Base-by-base conservation (phyloP, 2,329 filamentous ascomycete genomes). In the Neoarthrinium moseri region DNA sequence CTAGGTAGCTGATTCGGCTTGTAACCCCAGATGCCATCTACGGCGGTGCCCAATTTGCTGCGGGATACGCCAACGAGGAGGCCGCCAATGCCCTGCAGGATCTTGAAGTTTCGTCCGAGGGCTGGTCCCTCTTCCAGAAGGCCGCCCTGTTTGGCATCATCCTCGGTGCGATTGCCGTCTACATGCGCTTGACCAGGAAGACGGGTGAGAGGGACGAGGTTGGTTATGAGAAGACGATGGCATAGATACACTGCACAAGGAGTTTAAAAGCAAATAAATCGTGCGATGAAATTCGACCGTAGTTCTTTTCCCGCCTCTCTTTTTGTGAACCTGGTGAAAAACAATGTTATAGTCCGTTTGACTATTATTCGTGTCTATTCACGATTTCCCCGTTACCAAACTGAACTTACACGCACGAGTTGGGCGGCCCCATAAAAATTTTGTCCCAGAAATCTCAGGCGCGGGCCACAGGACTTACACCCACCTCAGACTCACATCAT, bases 111-210 rank as follows among this genome's bases (percentile, higher is more conserved):
- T 48, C 51, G 38, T 52, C 57, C 18, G 66, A 62, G 36, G 68
- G 65, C 24, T 75, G 64, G 66, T 70, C 68, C 18, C 55, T 73
- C 51, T 26, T 75, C 49, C 71, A 75, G 55, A 81, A 78, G 67
- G 69, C 66, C n/a, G 58, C 75, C 38, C 59, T 81, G 41, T 73
- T 80, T 53, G 67, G 64, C 34, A 65, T 77, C 40, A 68, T 82
- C 46, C 51, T 77, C 30, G 68, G 62, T 21, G 72, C 66, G 41
- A 58, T 81, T 40, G 71, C 60, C 21, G 54, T 69, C 36, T 78
- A 72, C 60, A 41, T 78, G 43, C 70, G 72, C 49, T 51, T 72
- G 48, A 66, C 64, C 18, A 67, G 57, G 51, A 65, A 58, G 54
- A 67, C 58, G 52, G 53, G 51, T 37, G 54, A 55, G 6, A 55